phyloP scores from a whole-genome alignment of 164 flowering plant species.

The Macadamia tetraphylla region DNA sequence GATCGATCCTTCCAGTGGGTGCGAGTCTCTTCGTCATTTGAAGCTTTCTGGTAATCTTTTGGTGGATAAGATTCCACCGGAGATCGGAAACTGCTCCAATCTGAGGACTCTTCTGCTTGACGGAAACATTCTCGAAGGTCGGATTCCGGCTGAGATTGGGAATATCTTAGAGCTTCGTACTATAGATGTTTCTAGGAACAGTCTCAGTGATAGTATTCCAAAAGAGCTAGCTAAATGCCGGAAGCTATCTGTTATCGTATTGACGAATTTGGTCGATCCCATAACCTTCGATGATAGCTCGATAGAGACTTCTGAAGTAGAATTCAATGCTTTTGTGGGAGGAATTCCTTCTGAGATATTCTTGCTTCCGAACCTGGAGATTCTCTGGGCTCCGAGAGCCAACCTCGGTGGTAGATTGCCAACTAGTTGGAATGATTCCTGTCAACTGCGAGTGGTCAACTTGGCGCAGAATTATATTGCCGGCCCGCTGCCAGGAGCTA shows the following conservation, averaged over 20 bases:
- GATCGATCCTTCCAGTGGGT: conserved; percentile 21
- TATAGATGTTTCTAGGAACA: conserved; percentile 66
- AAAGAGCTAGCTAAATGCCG: conserved; percentile 44
- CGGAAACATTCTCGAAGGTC: conserved; percentile 52
- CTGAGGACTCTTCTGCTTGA: conserved; percentile 46
- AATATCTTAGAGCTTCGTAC: conserved; percentile 42
- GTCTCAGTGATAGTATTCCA: conserved; percentile 58
- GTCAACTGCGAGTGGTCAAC: conserved; percentile 45
- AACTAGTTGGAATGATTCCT: conserved; percentile 29
- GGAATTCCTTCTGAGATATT: conserved; percentile 45
- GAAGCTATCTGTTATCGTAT: conserved; percentile 41
- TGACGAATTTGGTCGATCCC: conserved; percentile 44
- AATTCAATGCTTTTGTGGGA: conserved; percentile 60
- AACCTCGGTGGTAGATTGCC: conserved; percentile 57
- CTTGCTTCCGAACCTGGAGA: conserved; percentile 38
- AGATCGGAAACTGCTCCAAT: conserved; percentile 51
- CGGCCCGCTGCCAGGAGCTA: conserved; percentile 39
- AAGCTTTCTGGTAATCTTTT: conserved; percentile 50
- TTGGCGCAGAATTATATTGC: conserved; percentile 49
- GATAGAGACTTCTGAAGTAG: conserved; percentile 16
- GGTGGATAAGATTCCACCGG: conserved; percentile 39
- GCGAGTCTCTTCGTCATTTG: conserved; percentile 35
- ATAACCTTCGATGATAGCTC: conserved; percentile 5
- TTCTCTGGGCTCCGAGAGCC: conserved; percentile 77
- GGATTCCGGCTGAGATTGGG: conserved; percentile 56